Conservation (phyloP, 164 flowering plant species). For the Magnolia officinalis region DNA sequence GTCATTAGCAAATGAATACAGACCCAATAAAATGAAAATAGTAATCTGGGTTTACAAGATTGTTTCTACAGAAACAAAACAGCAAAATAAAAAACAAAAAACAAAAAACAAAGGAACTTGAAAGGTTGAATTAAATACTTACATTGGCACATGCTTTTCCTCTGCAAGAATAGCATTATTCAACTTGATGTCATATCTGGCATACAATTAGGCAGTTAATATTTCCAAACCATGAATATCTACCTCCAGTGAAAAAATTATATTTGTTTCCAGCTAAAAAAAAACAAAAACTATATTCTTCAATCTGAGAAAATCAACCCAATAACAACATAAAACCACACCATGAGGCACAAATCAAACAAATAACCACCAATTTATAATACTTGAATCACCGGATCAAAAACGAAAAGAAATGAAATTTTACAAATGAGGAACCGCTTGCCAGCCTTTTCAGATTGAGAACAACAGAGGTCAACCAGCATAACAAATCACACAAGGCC, state of each 20-base stretch:
- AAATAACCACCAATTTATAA: background rate
- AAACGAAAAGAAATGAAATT: background rate
- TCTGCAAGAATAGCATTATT: slow-evolving; percentile 90
- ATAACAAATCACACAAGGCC: background rate
- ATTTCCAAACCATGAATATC: background rate
- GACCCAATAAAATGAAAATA: background rate
- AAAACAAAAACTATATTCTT: background rate
- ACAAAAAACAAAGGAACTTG: background rate
- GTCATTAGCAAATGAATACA: background rate
- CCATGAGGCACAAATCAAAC: background rate
- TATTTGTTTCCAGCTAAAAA: no score
- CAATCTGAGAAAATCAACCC: background rate
- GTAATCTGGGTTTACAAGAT: background rate
- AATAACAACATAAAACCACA: background rate
- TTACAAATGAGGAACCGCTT: background rate
- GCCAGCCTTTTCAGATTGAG: background rate
- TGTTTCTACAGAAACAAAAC: no score
- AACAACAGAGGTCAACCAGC: background rate
- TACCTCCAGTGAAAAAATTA: background rate
- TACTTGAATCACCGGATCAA: background rate
- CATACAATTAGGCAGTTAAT: background rate
- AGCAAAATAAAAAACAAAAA: background rate
- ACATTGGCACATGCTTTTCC: slow-evolving; percentile 78
- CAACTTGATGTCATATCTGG: slow-evolving; percentile 71
- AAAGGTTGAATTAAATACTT: slow-evolving; percentile 19